A percentile compares a stretch with the other conserved stretches of the same genome.
Evolutionary conservation across 2,329 filamentous ascomycete genomes (phyloP).

Genomic region (Colletotrichum tamarilloi): DNA sequence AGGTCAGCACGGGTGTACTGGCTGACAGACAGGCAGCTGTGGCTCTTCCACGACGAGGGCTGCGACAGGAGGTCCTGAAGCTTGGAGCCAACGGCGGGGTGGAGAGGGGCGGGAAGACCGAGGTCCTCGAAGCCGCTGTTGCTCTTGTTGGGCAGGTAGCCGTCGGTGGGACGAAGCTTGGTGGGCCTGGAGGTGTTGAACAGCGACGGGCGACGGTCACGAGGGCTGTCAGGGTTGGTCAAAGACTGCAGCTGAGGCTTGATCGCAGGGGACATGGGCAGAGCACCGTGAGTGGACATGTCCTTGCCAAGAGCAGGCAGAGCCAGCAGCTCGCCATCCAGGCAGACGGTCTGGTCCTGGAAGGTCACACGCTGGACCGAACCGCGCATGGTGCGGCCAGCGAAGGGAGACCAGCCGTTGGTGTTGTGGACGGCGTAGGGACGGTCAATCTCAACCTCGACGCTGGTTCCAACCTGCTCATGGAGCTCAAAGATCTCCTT

Average conservation of each 20-base stretch:
- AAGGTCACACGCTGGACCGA: slow-evolving; percentile 81
- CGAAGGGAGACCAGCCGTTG: slow-evolving; percentile 76
- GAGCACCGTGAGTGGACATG: slow-evolving; percentile 76
- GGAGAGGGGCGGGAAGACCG: slow-evolving; percentile 56
- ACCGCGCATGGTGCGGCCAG: slow-evolving; percentile 74
- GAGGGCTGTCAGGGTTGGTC: slow-evolving; percentile 50
- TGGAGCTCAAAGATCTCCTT: slow-evolving; percentile 86
- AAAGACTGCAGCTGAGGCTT: slow-evolving; percentile 60
- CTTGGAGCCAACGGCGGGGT: slow-evolving; percentile 66
- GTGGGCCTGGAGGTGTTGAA: slow-evolving; percentile 44
- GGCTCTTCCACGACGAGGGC: slow-evolving; percentile 85
- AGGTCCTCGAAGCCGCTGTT: slow-evolving; percentile 54
- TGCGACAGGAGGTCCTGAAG: slow-evolving; percentile 79
- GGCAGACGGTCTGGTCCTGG: slow-evolving; percentile 78
- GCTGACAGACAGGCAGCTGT: slow-evolving; percentile 91
- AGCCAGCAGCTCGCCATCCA: slow-evolving; percentile 73
- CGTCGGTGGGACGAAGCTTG: slow-evolving; percentile 43
- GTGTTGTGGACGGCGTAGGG: slow-evolving; percentile 68
- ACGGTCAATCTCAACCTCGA: slow-evolving; percentile 82
- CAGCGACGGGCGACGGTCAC: slow-evolving; percentile 46
- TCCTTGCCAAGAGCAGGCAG: slow-evolving; percentile 73
- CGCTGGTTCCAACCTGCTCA: slow-evolving; percentile 77
- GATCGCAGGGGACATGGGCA: slow-evolving; percentile 67
- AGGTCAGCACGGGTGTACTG: slow-evolving; percentile 90
- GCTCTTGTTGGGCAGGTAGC: slow-evolving; percentile 10